Evolutionary conservation across 2,329 filamentous ascomycete genomes (phyloP), one percentile per base, ranked within the genome.

Genomic region (Emericellopsis cladophorae): DNA sequence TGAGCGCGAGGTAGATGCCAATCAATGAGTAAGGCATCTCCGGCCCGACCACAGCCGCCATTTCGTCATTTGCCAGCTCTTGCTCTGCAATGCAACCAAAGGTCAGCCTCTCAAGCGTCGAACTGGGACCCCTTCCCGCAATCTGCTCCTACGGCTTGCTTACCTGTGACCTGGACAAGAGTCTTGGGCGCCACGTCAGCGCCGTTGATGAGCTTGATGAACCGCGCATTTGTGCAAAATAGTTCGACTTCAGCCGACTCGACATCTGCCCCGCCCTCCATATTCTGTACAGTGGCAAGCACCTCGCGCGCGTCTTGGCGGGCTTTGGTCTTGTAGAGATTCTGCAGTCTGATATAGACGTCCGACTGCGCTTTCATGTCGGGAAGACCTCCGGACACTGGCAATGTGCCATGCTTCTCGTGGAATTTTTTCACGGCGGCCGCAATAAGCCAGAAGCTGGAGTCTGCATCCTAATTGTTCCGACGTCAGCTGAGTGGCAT

Each of bases 311-410:
- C 67, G 53, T 98, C 92, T 52, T 74, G 67, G 29, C 83, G 78
- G 35, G 92, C 88, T 60, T 95, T 94, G 18, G 69, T 62, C 62
- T 94, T 95, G 74, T 96, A 98, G 44, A 96, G 77, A 51, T 84
- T 90, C 57, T 96, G 92, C 11, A 98, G 72, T 51, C 80, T 72
- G 49, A 98, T 82, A 64, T 98, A 98, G 46, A 93, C 83, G 42
- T 72, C 77, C 4, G 89, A 95, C 55, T 90, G 77, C 3, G 92
- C 88, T 66, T 98, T 98, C 92, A 98, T 98, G 58, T 98, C 92
- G 2, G 93, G 92, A 2, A 98, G 68, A 4, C 82, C 79, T 11
- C 92, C 93, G 1, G 89, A 82, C 0, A 98, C 68, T 14, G 92
- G 92, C 5, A 98, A 70, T 23, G 81, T 72, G 7, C 71, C 65